phyloP scores from a whole-genome alignment of 1,139 yeast genomes.

The Entelexis paramagnoliae region DNA sequence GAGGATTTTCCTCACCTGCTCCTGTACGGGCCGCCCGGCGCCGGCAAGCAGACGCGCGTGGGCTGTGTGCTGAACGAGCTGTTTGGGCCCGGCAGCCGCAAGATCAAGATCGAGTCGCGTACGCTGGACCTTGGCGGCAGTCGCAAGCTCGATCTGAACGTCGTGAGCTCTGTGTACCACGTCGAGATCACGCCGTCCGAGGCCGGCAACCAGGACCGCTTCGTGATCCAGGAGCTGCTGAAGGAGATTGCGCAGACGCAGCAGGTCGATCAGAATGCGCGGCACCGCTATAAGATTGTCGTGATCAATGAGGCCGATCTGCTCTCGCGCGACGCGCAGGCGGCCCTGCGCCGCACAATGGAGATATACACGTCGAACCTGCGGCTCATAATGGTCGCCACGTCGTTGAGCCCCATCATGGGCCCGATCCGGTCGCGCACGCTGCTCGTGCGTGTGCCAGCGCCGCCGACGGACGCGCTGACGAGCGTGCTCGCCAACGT shows the following conservation, averaged over 20 bases:
- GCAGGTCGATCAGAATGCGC: constrained; percentile 68
- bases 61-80: constrained; percentile 69
- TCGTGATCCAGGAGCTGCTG: constrained; percentile 84
- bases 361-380: constrained; percentile 87
- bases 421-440: constrained; percentile 94
- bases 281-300: constrained; percentile 80
- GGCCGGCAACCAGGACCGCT: constrained; percentile 89
- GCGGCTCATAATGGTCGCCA: constrained; percentile 73
- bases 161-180: constrained; percentile 81
- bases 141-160: constrained; percentile 78
- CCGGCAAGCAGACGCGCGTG: constrained; percentile 93
- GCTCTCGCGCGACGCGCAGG: constrained; percentile 90
- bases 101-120: constrained; percentile 81
- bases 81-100: constrained; percentile 73
- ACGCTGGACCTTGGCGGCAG: constrained; percentile 40
- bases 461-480: constrained; percentile 59
- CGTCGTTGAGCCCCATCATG: constrained; percentile 81
- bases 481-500: constrained; percentile 45
- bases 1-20: constrained; percentile 91
- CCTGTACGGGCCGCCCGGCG: constrained; percentile 91
- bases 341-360: constrained; percentile 95
- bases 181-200: constrained; percentile 94
- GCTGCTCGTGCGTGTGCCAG: constrained; percentile 69
- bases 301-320: constrained; percentile 91
- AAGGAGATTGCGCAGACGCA: constrained; percentile 94